Evolutionary conservation across 345 rosid genomes (phyloP).

Genomic region (Arabidopsis arenosa): DNA sequence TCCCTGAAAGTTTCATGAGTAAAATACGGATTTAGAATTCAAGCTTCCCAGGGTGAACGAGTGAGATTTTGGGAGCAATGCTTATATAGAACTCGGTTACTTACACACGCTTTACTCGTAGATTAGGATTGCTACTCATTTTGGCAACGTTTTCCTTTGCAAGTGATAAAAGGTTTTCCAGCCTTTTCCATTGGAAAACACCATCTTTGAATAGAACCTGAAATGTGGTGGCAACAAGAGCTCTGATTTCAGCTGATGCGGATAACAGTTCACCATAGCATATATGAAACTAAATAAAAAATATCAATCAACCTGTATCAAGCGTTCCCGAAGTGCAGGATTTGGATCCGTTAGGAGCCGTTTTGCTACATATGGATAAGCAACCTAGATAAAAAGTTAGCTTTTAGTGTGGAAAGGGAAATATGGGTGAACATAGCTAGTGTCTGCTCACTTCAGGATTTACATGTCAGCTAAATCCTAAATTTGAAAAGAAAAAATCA

Average conservation of each 20-base stretch:
- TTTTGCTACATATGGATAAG: slow-evolving; percentile 97
- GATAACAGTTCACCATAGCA: neutral
- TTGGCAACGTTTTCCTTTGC: slow-evolving; percentile 93
- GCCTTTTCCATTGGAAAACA: slow-evolving; percentile 92
- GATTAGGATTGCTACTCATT: slow-evolving; percentile 93
- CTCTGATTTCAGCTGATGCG: neutral
- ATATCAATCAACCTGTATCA: slow-evolving; percentile 71
- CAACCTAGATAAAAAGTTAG: slow-evolving; percentile 60
- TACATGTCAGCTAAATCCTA: slow-evolving; percentile 5
- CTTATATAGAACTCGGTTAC: slow-evolving; percentile 33
- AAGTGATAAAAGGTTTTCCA: slow-evolving; percentile 86
- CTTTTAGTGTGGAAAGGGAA: slow-evolving; percentile 26
- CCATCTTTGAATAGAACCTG: slow-evolving; percentile 93
- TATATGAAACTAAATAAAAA: slow-evolving; percentile 20
- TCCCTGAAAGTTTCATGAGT: slow-evolving; percentile 46
- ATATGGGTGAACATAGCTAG: neutral
- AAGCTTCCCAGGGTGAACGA: neutral
- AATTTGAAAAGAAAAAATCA: neutral
- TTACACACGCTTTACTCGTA: slow-evolving; percentile 60
- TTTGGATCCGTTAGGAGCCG: slow-evolving; percentile 96
- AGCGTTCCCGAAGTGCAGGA: slow-evolving; percentile 95
- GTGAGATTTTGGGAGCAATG: slow-evolving; percentile 19
- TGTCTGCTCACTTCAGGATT: slow-evolving; percentile 29
- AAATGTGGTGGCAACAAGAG: slow-evolving; percentile 22
- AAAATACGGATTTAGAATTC: slow-evolving; percentile 7